phyloP scores from a whole-genome alignment of 495 filamentous ascomycete genomes.

The Cryomyces antarcticus region DNA sequence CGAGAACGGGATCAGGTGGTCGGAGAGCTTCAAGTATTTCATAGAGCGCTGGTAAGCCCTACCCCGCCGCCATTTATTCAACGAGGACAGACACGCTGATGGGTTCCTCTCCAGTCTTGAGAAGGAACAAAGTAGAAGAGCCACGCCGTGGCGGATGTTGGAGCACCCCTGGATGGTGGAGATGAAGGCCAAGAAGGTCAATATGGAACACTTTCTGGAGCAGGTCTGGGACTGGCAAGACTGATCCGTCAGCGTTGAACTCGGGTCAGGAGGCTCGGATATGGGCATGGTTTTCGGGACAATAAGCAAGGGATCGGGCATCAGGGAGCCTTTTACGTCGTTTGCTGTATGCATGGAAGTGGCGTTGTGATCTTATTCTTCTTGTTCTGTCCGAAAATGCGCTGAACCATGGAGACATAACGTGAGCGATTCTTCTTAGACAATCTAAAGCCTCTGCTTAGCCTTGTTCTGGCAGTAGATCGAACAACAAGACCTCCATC shows the following conservation, averaged over 20 bases:
- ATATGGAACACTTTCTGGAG: slow-evolving; percentile 79
- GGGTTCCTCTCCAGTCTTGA: slow-evolving; percentile 44
- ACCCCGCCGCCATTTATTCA: background rate
- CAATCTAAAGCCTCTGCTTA: no score
- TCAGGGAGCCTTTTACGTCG: no score
- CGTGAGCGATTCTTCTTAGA: no score
- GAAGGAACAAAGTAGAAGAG: slow-evolving; percentile 72
- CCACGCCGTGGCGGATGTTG: slow-evolving; percentile 94
- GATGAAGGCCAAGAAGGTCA: slow-evolving; percentile 87
- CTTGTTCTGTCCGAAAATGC: no score
- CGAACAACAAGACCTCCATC: no score
- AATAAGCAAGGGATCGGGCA: no score
- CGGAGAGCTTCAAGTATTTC: slow-evolving; percentile 93
- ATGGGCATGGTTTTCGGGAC: no score
- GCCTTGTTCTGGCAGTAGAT: no score
- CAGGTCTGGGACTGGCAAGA: slow-evolving; percentile 91
- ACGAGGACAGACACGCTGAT: slow-evolving; percentile 5
- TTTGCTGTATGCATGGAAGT: no score
- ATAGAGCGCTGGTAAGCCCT: slow-evolving; percentile 91
- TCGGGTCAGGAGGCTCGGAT: no score
- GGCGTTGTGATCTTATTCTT: no score
- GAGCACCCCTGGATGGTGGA: slow-evolving; percentile 98
- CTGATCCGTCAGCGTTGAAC: background rate
- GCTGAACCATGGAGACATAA: no score
- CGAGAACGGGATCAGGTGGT: slow-evolving; percentile 63